Evolutionary conservation across 495 filamentous ascomycete genomes (phyloP).

Genomic region (Cercophora sp.): DNA sequence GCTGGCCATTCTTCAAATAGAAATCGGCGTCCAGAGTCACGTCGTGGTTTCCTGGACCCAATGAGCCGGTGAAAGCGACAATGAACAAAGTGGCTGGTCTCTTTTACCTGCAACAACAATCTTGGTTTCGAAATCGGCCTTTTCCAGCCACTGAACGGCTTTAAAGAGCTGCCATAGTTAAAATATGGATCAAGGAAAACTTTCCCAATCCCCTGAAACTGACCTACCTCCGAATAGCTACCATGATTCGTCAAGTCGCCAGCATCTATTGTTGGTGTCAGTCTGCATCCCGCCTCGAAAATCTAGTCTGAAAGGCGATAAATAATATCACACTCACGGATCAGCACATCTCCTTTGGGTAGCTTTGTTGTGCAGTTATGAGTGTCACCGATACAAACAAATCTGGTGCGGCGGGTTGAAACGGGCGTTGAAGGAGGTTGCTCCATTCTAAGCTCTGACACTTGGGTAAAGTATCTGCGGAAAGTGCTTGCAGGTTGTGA

Average conservation of each 20-base stretch:
- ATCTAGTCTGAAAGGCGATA: too few species aligned
- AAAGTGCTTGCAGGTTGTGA: too few species aligned
- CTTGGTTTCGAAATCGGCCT: conserved; percentile 73
- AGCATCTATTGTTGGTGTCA: too few species aligned
- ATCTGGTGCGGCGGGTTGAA: conserved; percentile 34
- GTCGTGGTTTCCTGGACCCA: conserved; percentile 80
- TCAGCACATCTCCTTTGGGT: conserved; percentile 80
- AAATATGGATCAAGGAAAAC: not conserved
- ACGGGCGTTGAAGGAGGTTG: not conserved
- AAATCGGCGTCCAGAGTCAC: conserved; percentile 65
- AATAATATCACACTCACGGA: too few species aligned
- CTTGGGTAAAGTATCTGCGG: too few species aligned
- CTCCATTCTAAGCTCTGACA: too few species aligned
- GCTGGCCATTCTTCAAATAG: conserved; percentile 52
- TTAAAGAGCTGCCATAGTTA: conserved; percentile 32
- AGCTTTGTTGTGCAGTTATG: conserved; percentile 66
- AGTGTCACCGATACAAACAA: conserved; percentile 83
- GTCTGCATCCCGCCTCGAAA: too few species aligned
- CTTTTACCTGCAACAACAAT: conserved; percentile 77
- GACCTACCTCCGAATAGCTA: conserved; percentile 44
- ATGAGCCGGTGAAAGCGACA: too few species aligned
- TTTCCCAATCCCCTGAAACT: not conserved
- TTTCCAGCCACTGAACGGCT: conserved; percentile 71
- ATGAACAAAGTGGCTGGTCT: too few species aligned
- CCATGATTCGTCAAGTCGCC: conserved; percentile 85